A percentile compares a stretch with the other conserved stretches of the same genome.
These are phyloP conservation scores for Sclerotinia nivalis DNA, from an alignment of 2,329 filamentous ascomycete species.

Conservation along the genomic window DNA sequence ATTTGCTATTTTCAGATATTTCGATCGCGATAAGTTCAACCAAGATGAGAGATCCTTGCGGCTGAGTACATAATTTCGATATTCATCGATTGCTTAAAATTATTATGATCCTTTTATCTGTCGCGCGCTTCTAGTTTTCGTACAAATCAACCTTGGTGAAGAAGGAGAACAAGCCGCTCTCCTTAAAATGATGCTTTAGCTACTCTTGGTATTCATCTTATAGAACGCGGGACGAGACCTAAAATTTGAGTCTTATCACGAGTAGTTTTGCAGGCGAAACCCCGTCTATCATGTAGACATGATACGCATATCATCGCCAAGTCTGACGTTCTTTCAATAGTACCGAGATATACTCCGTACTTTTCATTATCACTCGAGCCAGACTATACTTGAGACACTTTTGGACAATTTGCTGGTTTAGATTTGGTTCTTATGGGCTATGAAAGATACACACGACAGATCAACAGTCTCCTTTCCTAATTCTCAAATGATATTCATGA, in stretches of 20 bases:
- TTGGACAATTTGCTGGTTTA: background rate
- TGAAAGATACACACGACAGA: conserved; percentile 4
- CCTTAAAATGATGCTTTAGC: background rate
- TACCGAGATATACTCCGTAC: background rate
- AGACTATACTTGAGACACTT: background rate
- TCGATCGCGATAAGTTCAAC: background rate
- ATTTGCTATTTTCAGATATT: conserved; percentile 6
- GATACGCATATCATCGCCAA: conserved; percentile 10
- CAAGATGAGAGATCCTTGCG: background rate
- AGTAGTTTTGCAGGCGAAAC: conserved; percentile 2
- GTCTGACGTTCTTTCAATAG: conserved; percentile 15
- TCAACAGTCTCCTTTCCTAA: background rate
- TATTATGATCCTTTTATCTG: background rate
- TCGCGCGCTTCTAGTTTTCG: background rate
- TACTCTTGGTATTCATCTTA: background rate
- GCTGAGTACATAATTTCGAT: background rate
- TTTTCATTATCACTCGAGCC: background rate
- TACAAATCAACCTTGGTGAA: background rate
- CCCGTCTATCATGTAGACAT: background rate
- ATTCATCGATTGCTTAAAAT: background rate
- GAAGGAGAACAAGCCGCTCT: background rate
- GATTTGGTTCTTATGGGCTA: background rate
- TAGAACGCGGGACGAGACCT: conserved; percentile 4
- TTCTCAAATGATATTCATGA: conserved; percentile 11
- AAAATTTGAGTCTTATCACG: conserved; percentile 4